Evolutionary conservation across 768 basidiomycete species (phyloP).

Genomic region (Coprinopsis strossmayeri): DNA sequence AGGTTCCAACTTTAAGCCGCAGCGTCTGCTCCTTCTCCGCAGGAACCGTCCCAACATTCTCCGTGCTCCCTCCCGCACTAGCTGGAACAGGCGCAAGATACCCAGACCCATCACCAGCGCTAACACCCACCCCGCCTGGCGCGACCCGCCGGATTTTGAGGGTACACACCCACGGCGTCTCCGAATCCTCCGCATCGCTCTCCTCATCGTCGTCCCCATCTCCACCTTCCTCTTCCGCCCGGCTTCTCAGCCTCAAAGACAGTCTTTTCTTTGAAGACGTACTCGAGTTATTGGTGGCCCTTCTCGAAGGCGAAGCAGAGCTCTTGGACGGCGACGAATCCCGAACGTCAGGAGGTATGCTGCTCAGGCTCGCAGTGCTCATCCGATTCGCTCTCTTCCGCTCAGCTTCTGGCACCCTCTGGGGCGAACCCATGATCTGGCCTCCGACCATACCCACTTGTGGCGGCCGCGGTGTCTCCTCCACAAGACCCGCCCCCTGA

Average conservation of each 20-base stretch:
- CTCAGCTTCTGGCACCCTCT: conserved; percentile 19
- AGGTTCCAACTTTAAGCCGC: conserved; percentile 69
- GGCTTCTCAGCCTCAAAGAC: conserved; percentile 5
- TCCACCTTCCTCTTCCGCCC: conserved; percentile 3
- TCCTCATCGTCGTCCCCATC: conserved; percentile 60
- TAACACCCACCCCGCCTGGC: background rate
- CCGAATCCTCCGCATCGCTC: conserved; percentile 93
- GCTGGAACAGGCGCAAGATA: conserved; percentile 10
- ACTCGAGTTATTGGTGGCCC: conserved; percentile 13
- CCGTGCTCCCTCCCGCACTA: conserved; percentile 8
- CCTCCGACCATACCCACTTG: conserved; percentile 1
- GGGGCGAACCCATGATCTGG: background rate
- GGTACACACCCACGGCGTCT: conserved; percentile 94
- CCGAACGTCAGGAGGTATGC: background rate
- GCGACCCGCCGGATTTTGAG: conserved; percentile 52
- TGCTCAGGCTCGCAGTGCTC: conserved; percentile 29
- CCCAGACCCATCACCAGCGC: conserved; percentile 9
- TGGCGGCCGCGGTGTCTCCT: background rate
- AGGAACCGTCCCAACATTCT: conserved; percentile 1
- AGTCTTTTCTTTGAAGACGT: conserved; percentile 11
- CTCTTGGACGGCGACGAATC: conserved; percentile 14
- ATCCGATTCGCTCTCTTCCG: conserved; percentile 21
- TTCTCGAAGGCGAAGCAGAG: conserved; percentile 9
- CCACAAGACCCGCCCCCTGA: no score
- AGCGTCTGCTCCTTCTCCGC: conserved; percentile 27